Conservation (phyloP, 495 filamentous ascomycete genomes). For the Articulospora tetracladia region DNA sequence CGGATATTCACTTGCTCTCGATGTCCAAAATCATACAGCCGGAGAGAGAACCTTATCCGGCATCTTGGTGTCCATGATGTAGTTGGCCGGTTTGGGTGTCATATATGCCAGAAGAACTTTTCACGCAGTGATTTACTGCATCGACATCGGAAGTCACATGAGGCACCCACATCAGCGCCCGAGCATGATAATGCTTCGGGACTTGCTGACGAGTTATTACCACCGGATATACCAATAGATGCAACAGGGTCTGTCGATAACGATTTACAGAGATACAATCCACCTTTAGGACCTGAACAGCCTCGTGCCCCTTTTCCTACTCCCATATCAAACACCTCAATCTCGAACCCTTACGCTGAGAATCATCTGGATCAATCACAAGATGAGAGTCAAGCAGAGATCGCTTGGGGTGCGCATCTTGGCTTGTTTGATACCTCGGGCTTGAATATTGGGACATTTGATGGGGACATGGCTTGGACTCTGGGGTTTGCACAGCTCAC, state of each 20-base stretch:
- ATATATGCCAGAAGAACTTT: neutral
- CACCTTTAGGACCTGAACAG: neutral
- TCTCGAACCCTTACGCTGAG: no score
- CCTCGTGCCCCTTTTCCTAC: no score
- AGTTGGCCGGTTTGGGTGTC: neutral
- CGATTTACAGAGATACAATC: no score
- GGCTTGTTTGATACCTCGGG: neutral
- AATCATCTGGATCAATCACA: no score
- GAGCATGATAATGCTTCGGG: no score
- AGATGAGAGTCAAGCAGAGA: neutral
- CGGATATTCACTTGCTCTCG: neutral
- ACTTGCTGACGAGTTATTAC: no score
- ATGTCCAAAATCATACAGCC: neutral
- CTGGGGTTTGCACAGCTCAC: slow-evolving; percentile 1
- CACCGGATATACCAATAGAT: no score
- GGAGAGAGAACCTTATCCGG: neutral
- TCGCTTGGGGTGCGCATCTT: neutral
- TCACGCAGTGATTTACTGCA: neutral
- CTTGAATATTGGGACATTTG: neutral
- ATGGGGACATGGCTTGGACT: neutral
- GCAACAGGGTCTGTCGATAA: no score
- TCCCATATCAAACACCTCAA: no score
- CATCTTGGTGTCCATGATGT: neutral
- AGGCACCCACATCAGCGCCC: neutral
- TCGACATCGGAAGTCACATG: neutral